A percentile compares a stretch with the other conserved stretches of the same genome.
These are phyloP conservation scores for Babesia caballi DNA, from an alignment of 169 alveolate species.

Conservation along the genomic window DNA sequence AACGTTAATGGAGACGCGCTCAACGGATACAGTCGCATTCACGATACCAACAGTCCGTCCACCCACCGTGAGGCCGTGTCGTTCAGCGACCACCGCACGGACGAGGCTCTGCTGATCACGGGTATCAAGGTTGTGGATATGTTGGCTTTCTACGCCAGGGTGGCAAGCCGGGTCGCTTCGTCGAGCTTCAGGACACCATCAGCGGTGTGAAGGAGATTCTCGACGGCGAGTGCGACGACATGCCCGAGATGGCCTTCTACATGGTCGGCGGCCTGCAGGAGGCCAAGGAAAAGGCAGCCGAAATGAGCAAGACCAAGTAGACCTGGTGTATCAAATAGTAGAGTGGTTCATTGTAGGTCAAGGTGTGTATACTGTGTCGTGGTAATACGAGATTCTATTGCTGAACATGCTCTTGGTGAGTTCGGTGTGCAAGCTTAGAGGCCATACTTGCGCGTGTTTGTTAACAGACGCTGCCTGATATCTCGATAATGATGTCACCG, in stretches of 20 bases:
- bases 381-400: too few relatives aligned
- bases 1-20: slow-evolving; percentile 97
- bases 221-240: slow-evolving; percentile 93
- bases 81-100: slow-evolving; percentile 89
- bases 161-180: too few relatives aligned
- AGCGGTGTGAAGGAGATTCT: slow-evolving; percentile 86
- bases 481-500: too few relatives aligned
- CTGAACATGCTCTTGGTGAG: too few relatives aligned
- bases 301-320: slow-evolving; percentile 61
- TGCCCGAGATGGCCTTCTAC: slow-evolving; percentile 95
- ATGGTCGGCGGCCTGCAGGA: slow-evolving; percentile 94
- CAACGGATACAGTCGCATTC: slow-evolving; percentile 94
- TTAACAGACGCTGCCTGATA: too few relatives aligned
- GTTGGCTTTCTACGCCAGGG: slow-evolving; percentile 96
- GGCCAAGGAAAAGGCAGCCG: slow-evolving; percentile 85
- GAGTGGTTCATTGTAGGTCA: too few relatives aligned
- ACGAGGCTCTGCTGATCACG: slow-evolving; percentile 89
- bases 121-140: slow-evolving; percentile 94
- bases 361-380: too few relatives aligned
- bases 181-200: slow-evolving; percentile 88
- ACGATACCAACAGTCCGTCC: slow-evolving; percentile 80
- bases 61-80: slow-evolving; percentile 96
- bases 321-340: too few relatives aligned
- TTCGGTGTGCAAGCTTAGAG: too few relatives aligned
- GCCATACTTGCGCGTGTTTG: too few relatives aligned